Evolutionary conservation across 257 asterid genomes (phyloP), one percentile per base, ranked within the genome.

Genomic region (Primulina eburnea): DNA sequence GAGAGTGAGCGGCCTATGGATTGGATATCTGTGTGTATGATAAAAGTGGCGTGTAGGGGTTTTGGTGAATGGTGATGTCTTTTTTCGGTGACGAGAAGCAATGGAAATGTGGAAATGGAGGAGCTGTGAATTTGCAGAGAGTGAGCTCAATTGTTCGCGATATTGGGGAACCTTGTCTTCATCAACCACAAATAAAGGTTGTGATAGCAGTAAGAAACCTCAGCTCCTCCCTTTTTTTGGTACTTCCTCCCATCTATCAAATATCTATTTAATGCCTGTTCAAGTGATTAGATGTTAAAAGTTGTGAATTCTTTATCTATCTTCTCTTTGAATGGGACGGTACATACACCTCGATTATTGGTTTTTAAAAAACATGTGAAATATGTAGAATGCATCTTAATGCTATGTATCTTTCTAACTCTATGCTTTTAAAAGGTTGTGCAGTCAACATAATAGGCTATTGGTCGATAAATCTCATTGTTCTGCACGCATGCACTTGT

Each of bases 161-260:
- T 77, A 87, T 93, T 78, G 94, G 98, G 80, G 97, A 93, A 73
- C 97, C 97, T 72, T 93, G 98, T 77, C 92, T 92, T 79, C 87
- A 86, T 77, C 98, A 87, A 52, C 82, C 96, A 61, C 90, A 95
- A 35, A 78, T 90, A 82, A 90, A 92, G 92, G 97, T 92, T 85
- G 86, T 82, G 69, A 78, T 77, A 73, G 76, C 92, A 66, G 87
- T 83, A 90, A 81, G 91, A 71, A 30, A 64, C 81, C 87, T 79
- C 72, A 59, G 68, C 32, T 18, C 64, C 70, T 38, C 62, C 68
- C 17, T 70, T 71, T 6, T 69, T 30, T 56, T 67, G 57, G 29
- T 24, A 32, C 34, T 63, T 58, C 26, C 5, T 11, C 4, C 40
- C 7, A 21, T 32, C 30, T 57, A 8, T 59, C 73, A 57, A 28